Evolutionary conservation across 1,284 basidiomycete species (phyloP), one percentile per base, ranked within the genome.

Genomic region (Cryptococcus maquisensis): DNA sequence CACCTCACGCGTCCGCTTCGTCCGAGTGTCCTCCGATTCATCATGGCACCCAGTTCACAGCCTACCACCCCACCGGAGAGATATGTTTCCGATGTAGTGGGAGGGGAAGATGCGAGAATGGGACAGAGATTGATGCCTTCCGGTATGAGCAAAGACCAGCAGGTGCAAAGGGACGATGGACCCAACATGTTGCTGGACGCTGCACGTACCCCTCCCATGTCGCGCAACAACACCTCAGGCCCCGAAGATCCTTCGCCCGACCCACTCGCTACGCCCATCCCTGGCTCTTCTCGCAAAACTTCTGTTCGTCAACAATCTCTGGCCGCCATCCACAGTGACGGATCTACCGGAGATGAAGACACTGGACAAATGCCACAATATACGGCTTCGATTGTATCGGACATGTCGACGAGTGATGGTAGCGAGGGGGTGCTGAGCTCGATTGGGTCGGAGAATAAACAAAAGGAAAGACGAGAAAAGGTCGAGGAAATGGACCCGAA

Each of bases 11-110:
- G 52, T 23, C 54, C 56, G 24, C 42, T 69, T 62, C 65, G 66
- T 51, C 69, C 66, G 3, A 63, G 62, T n/a, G 62, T 65, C 4
- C 60, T 72, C 41, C 58, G 56, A 15, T 36, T 51, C 2, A 51
- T 57, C 28, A 58, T 56, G 49, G 37, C 44, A 18, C 53, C 55
- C 23, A 36, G 43, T 12, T 7, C 28, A 4, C 15, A n/a, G 10
- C 44, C 44, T 1, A 28, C 48, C 3, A 15, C 28, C 4, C 37
- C 35, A 51, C 46, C 54, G 4, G 57, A 59, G 38, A 38, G 18
- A 3, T 59, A 52, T 41, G 52, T 56, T 16, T 59, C 54, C 3
- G 57, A 59, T 10, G 57, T 59, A 4, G 57, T 59, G 0, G 57
- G 56, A 26, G 52, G 55, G 16, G 44, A 50, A 1, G 42, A 40